Evolutionary conservation across 2,329 filamentous ascomycete species (phyloP).

Genomic region (Sporothrix variecibatus): DNA sequence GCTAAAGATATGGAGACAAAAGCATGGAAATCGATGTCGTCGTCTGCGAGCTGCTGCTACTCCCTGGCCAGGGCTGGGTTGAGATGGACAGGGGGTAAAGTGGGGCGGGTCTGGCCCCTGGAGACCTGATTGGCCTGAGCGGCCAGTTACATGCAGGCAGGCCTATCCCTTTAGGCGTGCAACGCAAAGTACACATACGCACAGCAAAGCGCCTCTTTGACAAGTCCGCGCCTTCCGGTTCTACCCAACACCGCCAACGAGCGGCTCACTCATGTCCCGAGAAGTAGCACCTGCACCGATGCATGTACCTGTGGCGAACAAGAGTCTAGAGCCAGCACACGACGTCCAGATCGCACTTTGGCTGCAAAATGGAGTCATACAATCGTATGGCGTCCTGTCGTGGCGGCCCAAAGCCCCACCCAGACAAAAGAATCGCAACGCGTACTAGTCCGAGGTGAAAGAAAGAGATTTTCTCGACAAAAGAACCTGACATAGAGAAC

Average conservation of each 20-base stretch:
- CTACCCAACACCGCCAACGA: not conserved
- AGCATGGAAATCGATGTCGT: slow-evolving; percentile 5
- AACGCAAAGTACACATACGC: not conserved
- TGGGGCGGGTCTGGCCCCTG: not conserved
- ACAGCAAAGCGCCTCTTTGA: not conserved
- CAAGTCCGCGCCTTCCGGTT: not conserved
- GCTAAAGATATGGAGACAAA: not conserved
- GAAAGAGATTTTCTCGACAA: not conserved
- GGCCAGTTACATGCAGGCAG: not conserved
- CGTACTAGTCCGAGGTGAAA: not conserved
- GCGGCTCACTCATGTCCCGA: not conserved
- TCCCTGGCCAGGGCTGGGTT: slow-evolving; percentile 4
- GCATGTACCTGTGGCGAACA: not conserved
- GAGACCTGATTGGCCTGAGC: not conserved
- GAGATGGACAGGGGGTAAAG: not conserved
- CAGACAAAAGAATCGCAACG: not conserved
- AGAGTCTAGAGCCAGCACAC: not conserved
- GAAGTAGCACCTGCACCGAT: not conserved
- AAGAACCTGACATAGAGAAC: not conserved
- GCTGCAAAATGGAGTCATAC: not conserved
- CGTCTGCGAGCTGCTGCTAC: not conserved
- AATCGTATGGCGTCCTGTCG: not conserved
- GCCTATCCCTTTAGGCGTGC: not conserved
- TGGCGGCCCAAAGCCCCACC: not conserved
- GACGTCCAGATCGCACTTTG: not conserved